Percentiles rank a stretch among this genome's conserved stretches.
phyloP scores from a whole-genome alignment of 306 rosid species.

The Benincasa hispida region DNA sequence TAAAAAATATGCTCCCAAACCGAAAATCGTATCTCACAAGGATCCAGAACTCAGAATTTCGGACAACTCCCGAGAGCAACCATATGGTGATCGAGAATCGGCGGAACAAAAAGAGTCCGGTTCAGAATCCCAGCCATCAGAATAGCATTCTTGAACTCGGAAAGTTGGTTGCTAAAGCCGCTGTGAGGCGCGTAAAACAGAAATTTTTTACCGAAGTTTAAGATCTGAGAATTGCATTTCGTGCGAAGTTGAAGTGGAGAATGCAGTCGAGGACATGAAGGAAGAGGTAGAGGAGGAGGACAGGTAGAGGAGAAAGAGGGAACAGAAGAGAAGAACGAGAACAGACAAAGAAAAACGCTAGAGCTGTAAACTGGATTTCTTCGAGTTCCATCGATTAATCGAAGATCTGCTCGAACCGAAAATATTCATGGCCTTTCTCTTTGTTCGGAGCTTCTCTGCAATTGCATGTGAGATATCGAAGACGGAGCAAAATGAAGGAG shows the following conservation, averaged over 20 bases:
- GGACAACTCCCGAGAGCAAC: conserved; percentile 86
- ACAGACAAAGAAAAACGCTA: conserved; percentile 21
- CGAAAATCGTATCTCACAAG: conserved; percentile 34
- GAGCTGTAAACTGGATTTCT: conserved; percentile 16
- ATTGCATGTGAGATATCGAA: background rate
- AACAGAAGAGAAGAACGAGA: conserved; percentile 14
- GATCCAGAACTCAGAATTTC: conserved; percentile 49
- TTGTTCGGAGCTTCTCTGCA: background rate
- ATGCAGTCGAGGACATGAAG: conserved; percentile 1
- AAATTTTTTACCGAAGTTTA: conserved; percentile 32
- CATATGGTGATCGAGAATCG: conserved; percentile 78
- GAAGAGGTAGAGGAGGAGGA: conserved; percentile 17
- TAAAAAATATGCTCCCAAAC: conserved; percentile 78
- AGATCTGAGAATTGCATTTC: conserved; percentile 33
- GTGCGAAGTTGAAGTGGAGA: background rate
- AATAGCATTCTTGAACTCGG: conserved; percentile 63
- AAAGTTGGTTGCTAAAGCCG: conserved; percentile 85
- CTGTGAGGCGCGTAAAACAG: conserved; percentile 80
- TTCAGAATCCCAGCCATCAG: conserved; percentile 55
- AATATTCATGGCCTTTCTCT: conserved; percentile 12
- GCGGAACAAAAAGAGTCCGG: conserved; percentile 74
- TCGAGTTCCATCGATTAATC: conserved; percentile 23
- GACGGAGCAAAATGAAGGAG: background rate
- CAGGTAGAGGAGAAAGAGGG: conserved; percentile 22
- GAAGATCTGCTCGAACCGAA: conserved; percentile 19